A percentile compares a stretch with the other conserved stretches of the same genome.
These are phyloP conservation scores for Alternaria atra DNA, from an alignment of 2,329 filamentous ascomycete genomes.

Conservation along the genomic window DNA sequence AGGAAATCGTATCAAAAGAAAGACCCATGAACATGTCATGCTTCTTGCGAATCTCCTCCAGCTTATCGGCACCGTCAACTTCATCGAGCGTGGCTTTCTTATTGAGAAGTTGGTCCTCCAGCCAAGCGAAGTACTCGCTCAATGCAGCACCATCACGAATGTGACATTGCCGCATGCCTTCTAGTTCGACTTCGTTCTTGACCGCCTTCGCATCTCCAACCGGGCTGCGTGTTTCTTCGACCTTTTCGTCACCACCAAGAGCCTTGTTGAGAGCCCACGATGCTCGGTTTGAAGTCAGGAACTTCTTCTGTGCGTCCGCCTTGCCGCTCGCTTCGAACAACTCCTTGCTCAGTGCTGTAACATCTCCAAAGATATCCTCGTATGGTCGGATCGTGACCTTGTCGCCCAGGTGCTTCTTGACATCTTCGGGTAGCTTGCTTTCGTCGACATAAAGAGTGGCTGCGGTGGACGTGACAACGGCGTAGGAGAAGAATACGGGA, in stretches of 20 bases:
- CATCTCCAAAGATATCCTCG: slow-evolving; percentile 79
- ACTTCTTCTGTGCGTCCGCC: slow-evolving; percentile 64
- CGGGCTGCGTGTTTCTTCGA: slow-evolving; percentile 87
- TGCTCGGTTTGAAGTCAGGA: slow-evolving; percentile 84
- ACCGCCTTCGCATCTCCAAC: slow-evolving; percentile 91
- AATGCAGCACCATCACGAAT: slow-evolving; percentile 91
- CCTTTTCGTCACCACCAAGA: slow-evolving; percentile 83
- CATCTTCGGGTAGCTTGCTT: slow-evolving; percentile 75
- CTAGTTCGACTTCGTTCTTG: slow-evolving; percentile 89
- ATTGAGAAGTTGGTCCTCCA: slow-evolving; percentile 84
- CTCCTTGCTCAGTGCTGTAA: slow-evolving; percentile 68
- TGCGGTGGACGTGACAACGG: slow-evolving; percentile 77
- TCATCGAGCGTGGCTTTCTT: slow-evolving; percentile 82
- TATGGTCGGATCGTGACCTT: slow-evolving; percentile 83
- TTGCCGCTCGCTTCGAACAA: slow-evolving; percentile 47
- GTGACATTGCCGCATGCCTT: slow-evolving; percentile 94
- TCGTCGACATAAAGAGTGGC: slow-evolving; percentile 87
- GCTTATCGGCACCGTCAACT: slow-evolving; percentile 88
- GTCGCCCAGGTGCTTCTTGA: slow-evolving; percentile 72
- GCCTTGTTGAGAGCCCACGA: slow-evolving; percentile 93
- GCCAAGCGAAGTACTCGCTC: slow-evolving; percentile 94
- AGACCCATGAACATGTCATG: slow-evolving; percentile 83
- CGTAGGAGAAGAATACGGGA: slow-evolving; percentile 98
- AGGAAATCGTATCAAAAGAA: slow-evolving; percentile 96
- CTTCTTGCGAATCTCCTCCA: slow-evolving; percentile 77